Conservation (phyloP, 345 rosid species). For the Lepidium aucheri region DNA sequence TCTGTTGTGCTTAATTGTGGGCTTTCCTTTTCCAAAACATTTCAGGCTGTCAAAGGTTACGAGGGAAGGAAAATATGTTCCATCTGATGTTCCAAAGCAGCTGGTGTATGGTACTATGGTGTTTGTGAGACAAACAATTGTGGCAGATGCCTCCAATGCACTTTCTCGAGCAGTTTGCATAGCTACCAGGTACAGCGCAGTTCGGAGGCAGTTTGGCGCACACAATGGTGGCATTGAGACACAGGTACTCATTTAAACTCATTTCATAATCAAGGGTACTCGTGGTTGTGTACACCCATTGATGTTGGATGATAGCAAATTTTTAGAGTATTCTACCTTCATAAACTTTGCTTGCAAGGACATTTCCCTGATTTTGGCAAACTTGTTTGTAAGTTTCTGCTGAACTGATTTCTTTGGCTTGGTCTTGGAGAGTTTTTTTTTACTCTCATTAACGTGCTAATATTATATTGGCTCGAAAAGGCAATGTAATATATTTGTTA, state of each 20-base stretch:
- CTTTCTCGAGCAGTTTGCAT: constrained; percentile 91
- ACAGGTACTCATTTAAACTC: constrained; percentile 45
- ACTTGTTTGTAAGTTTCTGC: background rate
- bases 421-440: background rate
- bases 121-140: constrained; percentile 77
- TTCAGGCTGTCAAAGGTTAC: constrained; percentile 85
- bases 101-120: constrained; percentile 97
- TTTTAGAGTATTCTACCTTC: background rate
- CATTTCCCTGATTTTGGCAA: background rate
- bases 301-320: background rate
- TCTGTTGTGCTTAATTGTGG: background rate
- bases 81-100: constrained; percentile 85
- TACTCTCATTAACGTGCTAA: background rate
- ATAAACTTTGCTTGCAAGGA: background rate
- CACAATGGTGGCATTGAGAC: constrained; percentile 68
- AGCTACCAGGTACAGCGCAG: constrained; percentile 94
- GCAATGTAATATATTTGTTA: constrained; percentile 1
- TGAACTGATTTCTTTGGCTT: background rate
- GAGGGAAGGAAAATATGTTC: constrained; percentile 70
- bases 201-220: constrained; percentile 93
- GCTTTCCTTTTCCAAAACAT: constrained; percentile 15
- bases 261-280: background rate
- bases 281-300: background rate
- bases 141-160: constrained; percentile 78
- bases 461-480: background rate